These are phyloP conservation scores for Boletus tylopilopsis DNA, from an alignment of 768 basidiomycete species.

Conservation along the genomic window DNA sequence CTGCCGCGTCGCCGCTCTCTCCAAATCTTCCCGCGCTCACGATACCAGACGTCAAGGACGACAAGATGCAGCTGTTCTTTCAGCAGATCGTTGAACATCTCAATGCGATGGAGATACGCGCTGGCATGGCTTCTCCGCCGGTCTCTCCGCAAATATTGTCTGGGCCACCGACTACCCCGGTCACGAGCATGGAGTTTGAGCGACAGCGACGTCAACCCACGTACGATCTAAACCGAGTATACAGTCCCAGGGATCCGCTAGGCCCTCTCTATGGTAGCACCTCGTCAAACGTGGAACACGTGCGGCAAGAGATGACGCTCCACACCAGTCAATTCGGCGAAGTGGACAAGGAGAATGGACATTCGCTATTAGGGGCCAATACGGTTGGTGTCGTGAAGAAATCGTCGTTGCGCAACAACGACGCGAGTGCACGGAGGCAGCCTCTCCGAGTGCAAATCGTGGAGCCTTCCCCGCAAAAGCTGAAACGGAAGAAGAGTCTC, in stretches of 20 bases:
- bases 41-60: constrained; percentile 70
- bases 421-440: constrained; percentile 12
- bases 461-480: constrained; percentile 42
- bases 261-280: constrained; percentile 10
- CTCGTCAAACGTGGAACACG: constrained; percentile 4
- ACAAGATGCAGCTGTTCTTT: constrained; percentile 79
- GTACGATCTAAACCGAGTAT: background rate
- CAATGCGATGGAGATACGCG: constrained; percentile 62
- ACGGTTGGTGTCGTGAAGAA: constrained; percentile 34
- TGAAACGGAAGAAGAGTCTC: constrained; percentile 27
- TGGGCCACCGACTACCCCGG: constrained; percentile 9
- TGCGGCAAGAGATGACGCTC: background rate
- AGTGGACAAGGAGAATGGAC: constrained; percentile 58
- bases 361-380: constrained; percentile 1
- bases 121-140: constrained; percentile 23
- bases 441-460: constrained; percentile 48
- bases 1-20: constrained; percentile 29
- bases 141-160: constrained; percentile 15
- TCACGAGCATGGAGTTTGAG: constrained; percentile 19
- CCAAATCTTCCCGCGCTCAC: constrained; percentile 47
- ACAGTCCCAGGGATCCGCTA: constrained; percentile 38
- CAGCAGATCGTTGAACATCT: constrained; percentile 81
- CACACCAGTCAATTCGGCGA: constrained; percentile 17
- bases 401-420: constrained; percentile 41
- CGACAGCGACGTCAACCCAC: constrained; percentile 10